Evolutionary conservation across 2,329 filamentous ascomycete species (phyloP), one percentile per base, ranked within the genome.

Genomic region (Mariannaea sp.): DNA sequence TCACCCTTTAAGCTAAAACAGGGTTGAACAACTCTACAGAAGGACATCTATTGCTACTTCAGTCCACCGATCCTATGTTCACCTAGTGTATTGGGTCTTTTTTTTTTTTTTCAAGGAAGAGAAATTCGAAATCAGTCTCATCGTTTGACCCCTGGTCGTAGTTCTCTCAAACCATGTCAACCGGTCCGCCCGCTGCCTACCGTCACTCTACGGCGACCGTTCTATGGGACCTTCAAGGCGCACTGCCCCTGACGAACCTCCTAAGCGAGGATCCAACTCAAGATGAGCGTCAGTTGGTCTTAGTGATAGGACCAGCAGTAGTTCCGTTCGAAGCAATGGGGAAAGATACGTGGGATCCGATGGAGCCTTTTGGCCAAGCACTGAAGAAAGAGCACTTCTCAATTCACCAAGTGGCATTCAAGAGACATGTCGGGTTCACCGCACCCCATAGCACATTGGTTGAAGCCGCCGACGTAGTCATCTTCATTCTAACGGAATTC

Each of bases 361-460:
- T 92, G 65, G 88, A 92, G 69, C 79, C 81, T 12, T 75, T 92
- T 14, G 89, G 88, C 16, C 79, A 80, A 57, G 80, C 83, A 38
- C 70, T 92, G 42, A 81, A 83, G 42, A 75, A 72, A 42, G 77
- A 80, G 60, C 85, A 88, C 64, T 73, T 78, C 3, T 78, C 77
- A 68, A 77, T 92, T 56, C 82, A 86, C 16, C 89, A 92, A 67
- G 82, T 90, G 36, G 87, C 89, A 5, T 92, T 90, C 64, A 82
- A 84, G 5, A 80, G 83, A 40, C 77, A 78, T 46, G 71, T 77
- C 53, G 86, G 87, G 35, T 83, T 90, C 67, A 88, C 84, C 3
- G 76, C 78, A 17, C 79, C 82, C 38, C 85, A 92, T 69, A 72
- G 80, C 42, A 79, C 78, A 45, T 88, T 88, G 62, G 79, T 90